Percentiles rank a stretch among this genome's conserved stretches.
Conservation (phyloP, 352 stramenopile genomes). For the Globisporangium cederbergense region DNA sequence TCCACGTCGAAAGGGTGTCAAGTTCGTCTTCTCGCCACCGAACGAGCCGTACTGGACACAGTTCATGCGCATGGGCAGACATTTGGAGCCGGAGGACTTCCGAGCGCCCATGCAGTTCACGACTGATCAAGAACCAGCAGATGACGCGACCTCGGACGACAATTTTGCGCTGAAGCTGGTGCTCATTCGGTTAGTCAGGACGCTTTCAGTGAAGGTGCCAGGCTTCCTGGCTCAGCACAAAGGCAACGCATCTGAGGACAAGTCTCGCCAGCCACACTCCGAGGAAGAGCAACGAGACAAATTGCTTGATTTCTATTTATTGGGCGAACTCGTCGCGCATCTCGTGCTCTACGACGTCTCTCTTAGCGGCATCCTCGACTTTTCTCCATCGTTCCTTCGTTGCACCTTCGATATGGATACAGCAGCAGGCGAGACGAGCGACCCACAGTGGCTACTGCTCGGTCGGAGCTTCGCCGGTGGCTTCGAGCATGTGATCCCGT, state of each 20-base stretch:
- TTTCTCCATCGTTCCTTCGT: conserved; percentile 46
- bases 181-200: conserved; percentile 31
- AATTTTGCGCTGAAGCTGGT: conserved; percentile 36
- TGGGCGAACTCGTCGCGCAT: conserved; percentile 61
- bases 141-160: conserved; percentile 2
- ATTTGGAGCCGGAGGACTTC: conserved; percentile 41
- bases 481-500: conserved; percentile 54
- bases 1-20: conserved; percentile 25
- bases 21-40: conserved; percentile 32
- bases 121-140: conserved; percentile 19
- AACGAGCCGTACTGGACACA: conserved; percentile 42
- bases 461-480: conserved; percentile 41
- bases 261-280: neutral
- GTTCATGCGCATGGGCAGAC: conserved; percentile 37
- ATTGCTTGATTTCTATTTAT: conserved; percentile 50
- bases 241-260: neutral
- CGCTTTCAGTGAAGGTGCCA: conserved; percentile 27
- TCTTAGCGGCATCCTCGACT: conserved; percentile 51
- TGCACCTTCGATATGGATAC: conserved; percentile 23
- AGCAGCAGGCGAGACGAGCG: neutral
- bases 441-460: conserved; percentile 13
- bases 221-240: conserved; percentile 28
- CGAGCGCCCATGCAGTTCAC: conserved; percentile 42
- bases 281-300: conserved; percentile 15
- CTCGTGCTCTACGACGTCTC: conserved; percentile 48